Base-by-base conservation (phyloP, 2,329 filamentous ascomycete genomes). In the Pseudogymnoascus sp. region DNA sequence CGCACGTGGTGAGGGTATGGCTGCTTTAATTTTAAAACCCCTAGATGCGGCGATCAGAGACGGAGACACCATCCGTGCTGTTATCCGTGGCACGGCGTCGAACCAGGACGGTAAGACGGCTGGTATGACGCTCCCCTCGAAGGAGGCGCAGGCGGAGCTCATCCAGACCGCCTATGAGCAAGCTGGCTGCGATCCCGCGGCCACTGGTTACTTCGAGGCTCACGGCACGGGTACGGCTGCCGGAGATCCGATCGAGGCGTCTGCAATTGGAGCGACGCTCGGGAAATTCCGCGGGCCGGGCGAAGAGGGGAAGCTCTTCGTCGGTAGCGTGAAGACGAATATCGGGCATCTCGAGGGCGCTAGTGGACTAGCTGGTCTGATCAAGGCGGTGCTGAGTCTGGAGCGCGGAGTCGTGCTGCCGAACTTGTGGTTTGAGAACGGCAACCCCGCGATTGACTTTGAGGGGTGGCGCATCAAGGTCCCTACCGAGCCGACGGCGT, bases 101-200 rank as follows among this genome's bases (percentile, higher is more conserved):
- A 81, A 80, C 64, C 75, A 78, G 63, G 78, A 81, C 63, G 80
- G 80, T 4, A 72, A 73, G 7, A 80, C 78, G 0, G 68, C 73
- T 2, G 77, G 78, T 3, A 77, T 81, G 28, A 78, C 78, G 0
- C 71, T 77, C 21, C 80, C 80, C 0, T 80, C 67, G 57, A 62
- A 65, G 1, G 68, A 70, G 3, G 70, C 74, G 0, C 77, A 79
- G 60, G 74, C 73, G 61, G 67, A 65, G n/a, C 66, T 73, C 11
- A 76, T 77, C 13, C 68, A 71, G 11, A 57, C 67, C 21, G 70
- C 72, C 0, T 78, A 79, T 61, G 21, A 28, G 4, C 14, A 25
- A 4, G 67, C 65, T 21, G 65, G 67, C 2, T 37, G 64, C n/a
- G 65, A 66, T 23, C 45, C 41, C 4, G 34, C 57, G 1, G 31